A percentile compares a stretch with the other conserved stretches of the same genome.
phyloP scores from a whole-genome alignment of 352 stramenopile genomes.

The Pythium dissimile region DNA sequence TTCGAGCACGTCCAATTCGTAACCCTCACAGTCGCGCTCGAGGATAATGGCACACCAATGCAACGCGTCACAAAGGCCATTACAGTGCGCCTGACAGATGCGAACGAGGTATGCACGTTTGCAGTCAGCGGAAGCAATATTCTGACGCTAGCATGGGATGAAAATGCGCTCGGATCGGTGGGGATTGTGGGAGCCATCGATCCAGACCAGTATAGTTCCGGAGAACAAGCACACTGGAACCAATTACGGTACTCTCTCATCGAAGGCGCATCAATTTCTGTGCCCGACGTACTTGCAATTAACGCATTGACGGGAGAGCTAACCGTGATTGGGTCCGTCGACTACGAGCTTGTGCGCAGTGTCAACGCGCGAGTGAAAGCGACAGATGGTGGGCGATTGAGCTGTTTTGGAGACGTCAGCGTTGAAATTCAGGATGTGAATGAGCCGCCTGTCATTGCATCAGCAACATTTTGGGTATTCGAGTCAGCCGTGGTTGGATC shows the following conservation, averaged over 20 bases:
- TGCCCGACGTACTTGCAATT: conserved; percentile 7
- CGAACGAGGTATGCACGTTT: conserved; percentile 24
- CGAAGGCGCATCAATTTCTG: neutral
- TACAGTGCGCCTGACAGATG: conserved; percentile 8
- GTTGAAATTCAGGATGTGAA: conserved; percentile 31
- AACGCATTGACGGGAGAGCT: conserved; percentile 19
- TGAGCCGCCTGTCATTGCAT: conserved; percentile 33
- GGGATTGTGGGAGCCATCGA: conserved; percentile 15
- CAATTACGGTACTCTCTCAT: conserved; percentile 14
- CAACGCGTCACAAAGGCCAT: conserved; percentile 3
- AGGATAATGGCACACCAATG: conserved; percentile 21
- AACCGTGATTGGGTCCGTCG: conserved; percentile 2
- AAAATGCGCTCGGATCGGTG: conserved; percentile 20
- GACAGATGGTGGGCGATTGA: conserved; percentile 20
- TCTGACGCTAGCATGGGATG: conserved; percentile 11
- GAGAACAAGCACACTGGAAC: conserved; percentile 2
- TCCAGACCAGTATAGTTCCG: conserved; percentile 11
- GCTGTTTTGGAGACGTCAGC: conserved; percentile 7
- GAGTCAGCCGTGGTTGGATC: conserved; percentile 27
- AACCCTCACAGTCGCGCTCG: conserved; percentile 6
- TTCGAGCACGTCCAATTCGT: conserved; percentile 18
- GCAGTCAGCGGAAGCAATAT: neutral
- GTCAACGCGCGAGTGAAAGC: conserved; percentile 13
- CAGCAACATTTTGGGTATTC: conserved; percentile 35
- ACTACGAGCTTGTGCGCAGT: conserved; percentile 16